Conservation (phyloP, 2,329 filamentous ascomycete species). For the Scedosporium boydii region DNA sequence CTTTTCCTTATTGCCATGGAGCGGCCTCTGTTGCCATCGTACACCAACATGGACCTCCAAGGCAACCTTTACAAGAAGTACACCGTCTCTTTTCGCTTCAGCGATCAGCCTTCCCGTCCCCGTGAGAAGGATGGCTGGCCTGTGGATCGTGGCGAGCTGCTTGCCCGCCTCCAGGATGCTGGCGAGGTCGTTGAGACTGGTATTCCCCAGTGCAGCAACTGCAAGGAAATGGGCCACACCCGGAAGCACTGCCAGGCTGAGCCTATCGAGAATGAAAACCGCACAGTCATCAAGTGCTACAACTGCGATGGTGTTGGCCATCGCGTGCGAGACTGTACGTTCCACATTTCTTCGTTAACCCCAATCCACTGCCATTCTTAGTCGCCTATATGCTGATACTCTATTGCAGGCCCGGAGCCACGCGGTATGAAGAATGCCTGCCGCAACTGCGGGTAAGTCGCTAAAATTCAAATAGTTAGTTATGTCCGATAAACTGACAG, state of each 20-base stretch:
- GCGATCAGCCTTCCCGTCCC: constrained; percentile 44
- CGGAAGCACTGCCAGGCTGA: constrained; percentile 52
- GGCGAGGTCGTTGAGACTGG: constrained; percentile 53
- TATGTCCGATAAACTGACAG: constrained; percentile 5
- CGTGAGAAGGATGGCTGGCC: constrained; percentile 55
- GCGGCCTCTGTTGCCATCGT: constrained; percentile 39
- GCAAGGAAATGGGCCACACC: constrained; percentile 53
- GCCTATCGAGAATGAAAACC: constrained; percentile 33
- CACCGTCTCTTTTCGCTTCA: constrained; percentile 53
- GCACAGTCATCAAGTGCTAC: constrained; percentile 46
- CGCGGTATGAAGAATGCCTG: constrained; percentile 57
- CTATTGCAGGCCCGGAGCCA: constrained; percentile 39
- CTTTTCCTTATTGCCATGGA: constrained; percentile 56
- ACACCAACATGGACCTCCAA: constrained; percentile 65
- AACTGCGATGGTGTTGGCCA: constrained; percentile 58
- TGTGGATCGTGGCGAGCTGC: constrained; percentile 45
- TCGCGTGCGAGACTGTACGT: constrained; percentile 59
- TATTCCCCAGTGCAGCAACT: constrained; percentile 53
- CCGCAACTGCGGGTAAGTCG: constrained; percentile 53
- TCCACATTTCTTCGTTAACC: constrained; percentile 23
- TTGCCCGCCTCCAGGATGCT: constrained; percentile 54
- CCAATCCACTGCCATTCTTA: not conserved
- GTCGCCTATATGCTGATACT: constrained; percentile 6
- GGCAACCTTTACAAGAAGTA: constrained; percentile 58
- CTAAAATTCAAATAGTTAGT: not conserved